Evolutionary conservation across 805 yeast species (phyloP), one percentile per base, ranked within the genome.

Genomic region (Tetrapisispora nanseiensis): DNA sequence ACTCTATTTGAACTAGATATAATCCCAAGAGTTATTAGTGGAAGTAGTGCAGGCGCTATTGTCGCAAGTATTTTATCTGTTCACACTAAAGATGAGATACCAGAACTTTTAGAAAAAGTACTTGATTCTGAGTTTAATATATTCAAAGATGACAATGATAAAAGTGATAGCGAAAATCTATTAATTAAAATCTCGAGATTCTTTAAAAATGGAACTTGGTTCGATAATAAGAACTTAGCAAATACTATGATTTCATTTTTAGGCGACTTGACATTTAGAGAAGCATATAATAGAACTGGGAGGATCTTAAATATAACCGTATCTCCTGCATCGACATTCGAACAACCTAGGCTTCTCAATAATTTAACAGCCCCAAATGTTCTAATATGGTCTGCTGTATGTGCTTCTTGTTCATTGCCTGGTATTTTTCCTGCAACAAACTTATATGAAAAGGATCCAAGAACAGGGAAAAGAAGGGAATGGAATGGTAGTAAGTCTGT

Each of bases 21-120:
- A 21, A 65, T 89, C 22, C 98, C 98, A 0, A 72, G 84, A 37
- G 84, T 90, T 31, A 76, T 90, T 13, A 82, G 95, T 35, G 98
- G 98, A 1, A 82, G 95, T 13, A 84, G 95, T 16, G 95, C 96
- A 0, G 98, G 98, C 15, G 86, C 95, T 0, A 87, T 90, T 39
- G 78, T 90, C 38, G 96, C 97, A 10, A 75, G 94, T 36, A 76
- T 90, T n/a, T 67, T 90, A 34, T 85, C 95, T 54, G 79, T 82
- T 10, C 85, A 82, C 54, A 72, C 80, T n/a, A 79, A 80, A 42
- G 82, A 76, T 23, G 97, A 87, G 61, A 69, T 78, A 1, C 56
- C 68, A n/a, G 71, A 63, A 3, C 57, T 84, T 16, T 62, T 89
- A 42, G 69, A 63, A 26, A 51, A 61, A 16, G 64, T 71, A 12